These are phyloP conservation scores for Ilyonectria mors-panacis DNA, from an alignment of 2,329 filamentous ascomycete species.

Conservation along the genomic window DNA sequence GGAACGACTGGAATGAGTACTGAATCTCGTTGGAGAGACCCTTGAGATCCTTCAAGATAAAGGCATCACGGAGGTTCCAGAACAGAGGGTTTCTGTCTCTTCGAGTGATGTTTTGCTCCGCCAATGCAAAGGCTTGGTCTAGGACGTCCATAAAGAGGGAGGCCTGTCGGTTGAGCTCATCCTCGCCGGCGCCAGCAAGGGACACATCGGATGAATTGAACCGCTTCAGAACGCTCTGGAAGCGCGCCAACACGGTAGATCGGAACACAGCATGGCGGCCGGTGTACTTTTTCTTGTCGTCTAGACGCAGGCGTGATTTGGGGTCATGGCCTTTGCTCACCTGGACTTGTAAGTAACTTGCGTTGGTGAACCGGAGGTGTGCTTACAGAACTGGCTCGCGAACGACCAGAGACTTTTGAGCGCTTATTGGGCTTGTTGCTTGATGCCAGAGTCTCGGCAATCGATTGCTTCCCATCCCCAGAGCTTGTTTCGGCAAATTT, in stretches of 20 bases:
- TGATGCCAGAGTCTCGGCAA: neutral
- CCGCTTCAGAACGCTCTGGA: slow-evolving; percentile 53
- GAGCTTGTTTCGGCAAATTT: slow-evolving; percentile 6
- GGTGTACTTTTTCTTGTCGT: slow-evolving; percentile 42
- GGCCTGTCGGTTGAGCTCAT: slow-evolving; percentile 62
- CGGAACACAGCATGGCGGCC: slow-evolving; percentile 53
- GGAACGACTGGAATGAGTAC: slow-evolving; percentile 78
- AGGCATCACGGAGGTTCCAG: slow-evolving; percentile 72
- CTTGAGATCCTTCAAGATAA: slow-evolving; percentile 65
- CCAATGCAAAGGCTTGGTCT: slow-evolving; percentile 61
- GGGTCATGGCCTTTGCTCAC: slow-evolving; percentile 54
- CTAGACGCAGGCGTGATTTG: slow-evolving; percentile 50
- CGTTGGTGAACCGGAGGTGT: neutral
- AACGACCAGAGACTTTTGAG: slow-evolving; percentile 28
- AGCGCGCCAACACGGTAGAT: slow-evolving; percentile 54
- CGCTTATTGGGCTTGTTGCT: slow-evolving; percentile 5
- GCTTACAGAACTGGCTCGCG: slow-evolving; percentile 48
- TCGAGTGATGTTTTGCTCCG: slow-evolving; percentile 55
- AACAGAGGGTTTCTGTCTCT: slow-evolving; percentile 68
- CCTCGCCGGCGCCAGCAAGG: slow-evolving; percentile 49
- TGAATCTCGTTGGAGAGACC: slow-evolving; percentile 73
- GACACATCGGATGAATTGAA: slow-evolving; percentile 44
- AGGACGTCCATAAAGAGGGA: slow-evolving; percentile 63
- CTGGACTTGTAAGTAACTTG: slow-evolving; percentile 37
- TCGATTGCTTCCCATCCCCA: neutral